Evolutionary conservation across 2,329 filamentous ascomycete genomes (phyloP).

Genomic region (Calcarisporium arbuscula): DNA sequence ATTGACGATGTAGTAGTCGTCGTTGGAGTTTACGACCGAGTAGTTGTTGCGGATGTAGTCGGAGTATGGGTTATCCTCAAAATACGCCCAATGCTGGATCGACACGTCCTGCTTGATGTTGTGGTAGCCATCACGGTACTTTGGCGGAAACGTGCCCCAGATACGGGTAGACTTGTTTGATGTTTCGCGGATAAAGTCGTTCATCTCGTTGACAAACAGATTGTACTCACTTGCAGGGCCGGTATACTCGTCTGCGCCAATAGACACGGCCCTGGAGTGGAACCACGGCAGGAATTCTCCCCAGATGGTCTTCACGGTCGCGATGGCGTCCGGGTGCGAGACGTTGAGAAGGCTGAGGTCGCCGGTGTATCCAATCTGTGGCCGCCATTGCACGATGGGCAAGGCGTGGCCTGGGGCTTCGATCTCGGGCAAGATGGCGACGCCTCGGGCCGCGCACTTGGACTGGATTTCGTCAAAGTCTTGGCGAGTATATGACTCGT

Average conservation of each 20-base stretch:
- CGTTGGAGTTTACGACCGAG: constrained; percentile 17
- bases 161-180: constrained; percentile 41
- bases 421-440: constrained; percentile 54
- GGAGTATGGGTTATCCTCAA: constrained; percentile 12
- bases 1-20: constrained; percentile 16
- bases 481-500: constrained; percentile 47
- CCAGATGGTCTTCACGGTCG: constrained; percentile 46
- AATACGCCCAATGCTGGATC: constrained; percentile 30
- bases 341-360: constrained; percentile 41
- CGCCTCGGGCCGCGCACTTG: constrained; percentile 45
- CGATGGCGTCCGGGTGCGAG: constrained; percentile 42
- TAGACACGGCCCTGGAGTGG: constrained; percentile 45
- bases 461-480: constrained; percentile 47
- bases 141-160: constrained; percentile 39
- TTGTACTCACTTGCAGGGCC: constrained; percentile 42
- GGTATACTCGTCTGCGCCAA: constrained; percentile 50
- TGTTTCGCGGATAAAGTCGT: constrained; percentile 36
- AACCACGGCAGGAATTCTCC: constrained; percentile 49
- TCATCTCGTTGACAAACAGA: constrained; percentile 37
- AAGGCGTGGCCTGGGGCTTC: constrained; percentile 53
- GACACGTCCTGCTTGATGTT: too few species aligned
- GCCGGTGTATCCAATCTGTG: constrained; percentile 40
- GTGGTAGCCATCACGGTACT: constrained; percentile 13
- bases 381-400: constrained; percentile 52
- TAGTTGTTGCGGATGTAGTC: constrained; percentile 18